These are phyloP conservation scores for Saccharomycopsis javanensis DNA, from an alignment of 805 yeast species.

Conservation along the genomic window DNA sequence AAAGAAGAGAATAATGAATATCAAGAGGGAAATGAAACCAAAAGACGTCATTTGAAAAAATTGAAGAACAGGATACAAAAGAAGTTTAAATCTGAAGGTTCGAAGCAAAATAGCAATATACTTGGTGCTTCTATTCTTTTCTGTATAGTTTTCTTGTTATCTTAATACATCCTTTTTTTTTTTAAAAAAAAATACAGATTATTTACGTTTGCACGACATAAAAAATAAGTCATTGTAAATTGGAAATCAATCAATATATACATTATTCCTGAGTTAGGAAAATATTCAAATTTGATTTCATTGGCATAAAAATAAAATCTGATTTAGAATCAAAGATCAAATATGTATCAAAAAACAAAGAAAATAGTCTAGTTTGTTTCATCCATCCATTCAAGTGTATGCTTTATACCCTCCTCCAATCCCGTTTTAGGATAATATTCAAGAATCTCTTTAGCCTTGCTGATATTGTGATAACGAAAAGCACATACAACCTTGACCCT, in stretches of 20 bases:
- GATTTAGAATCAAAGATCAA: no score
- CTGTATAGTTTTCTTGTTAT: not conserved
- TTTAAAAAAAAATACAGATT: not conserved
- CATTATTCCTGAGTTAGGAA: no score
- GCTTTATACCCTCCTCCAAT: slow-evolving; percentile 68
- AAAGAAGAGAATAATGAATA: not conserved
- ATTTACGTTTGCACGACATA: not conserved
- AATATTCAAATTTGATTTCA: not conserved
- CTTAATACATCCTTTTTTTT: not conserved
- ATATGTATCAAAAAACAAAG: slow-evolving; percentile 4
- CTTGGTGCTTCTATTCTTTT: not conserved
- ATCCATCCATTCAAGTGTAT: slow-evolving; percentile 83
- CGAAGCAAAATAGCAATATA: not conserved
- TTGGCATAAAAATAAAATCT: not conserved
- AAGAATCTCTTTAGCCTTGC: slow-evolving; percentile 69
- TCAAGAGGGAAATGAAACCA: not conserved
- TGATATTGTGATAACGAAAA: slow-evolving; percentile 81
- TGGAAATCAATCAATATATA: not conserved
- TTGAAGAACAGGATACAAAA: not conserved
- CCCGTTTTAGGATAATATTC: slow-evolving; percentile 77
- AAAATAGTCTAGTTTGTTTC: slow-evolving; percentile 31
- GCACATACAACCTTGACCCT: slow-evolving; percentile 91
- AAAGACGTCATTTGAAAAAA: not conserved
- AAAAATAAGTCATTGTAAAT: not conserved
- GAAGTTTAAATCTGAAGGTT: slow-evolving; percentile 11